phyloP scores from a whole-genome alignment of 2,329 filamentous ascomycete species.

The Cryoendolithus antarcticus region DNA sequence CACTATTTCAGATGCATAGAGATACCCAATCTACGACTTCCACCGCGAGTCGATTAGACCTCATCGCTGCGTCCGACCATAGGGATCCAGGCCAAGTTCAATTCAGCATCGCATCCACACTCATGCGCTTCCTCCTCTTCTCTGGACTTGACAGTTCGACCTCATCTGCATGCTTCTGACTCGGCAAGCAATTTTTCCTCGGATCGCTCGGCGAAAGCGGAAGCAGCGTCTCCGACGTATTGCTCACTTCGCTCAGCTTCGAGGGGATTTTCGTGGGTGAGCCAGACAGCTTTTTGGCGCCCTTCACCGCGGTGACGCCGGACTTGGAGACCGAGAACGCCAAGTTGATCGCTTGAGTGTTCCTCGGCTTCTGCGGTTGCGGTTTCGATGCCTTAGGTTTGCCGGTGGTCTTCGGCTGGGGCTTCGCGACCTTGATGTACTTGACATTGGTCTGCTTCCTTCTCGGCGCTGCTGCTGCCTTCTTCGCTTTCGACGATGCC shows the following conservation, averaged over 20 bases:
- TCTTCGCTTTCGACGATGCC: slow-evolving; percentile 8
- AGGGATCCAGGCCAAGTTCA: no score
- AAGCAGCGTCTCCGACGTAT: slow-evolving; percentile 13
- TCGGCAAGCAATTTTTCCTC: slow-evolving; percentile 13
- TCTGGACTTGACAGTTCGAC: no score
- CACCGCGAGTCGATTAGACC: no score
- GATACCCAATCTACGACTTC: no score
- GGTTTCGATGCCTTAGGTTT: slow-evolving; percentile 4
- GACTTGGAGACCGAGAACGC: slow-evolving; percentile 15
- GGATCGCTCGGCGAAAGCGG: slow-evolving; percentile 12
- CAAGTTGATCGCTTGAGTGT: slow-evolving; percentile 8
- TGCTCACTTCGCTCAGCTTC: slow-evolving; percentile 18
- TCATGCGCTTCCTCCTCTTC: no score
- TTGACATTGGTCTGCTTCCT: slow-evolving; percentile 15
- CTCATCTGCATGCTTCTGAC: no score
- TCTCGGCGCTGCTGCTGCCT: slow-evolving; percentile 2
- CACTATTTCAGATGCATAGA: no score
- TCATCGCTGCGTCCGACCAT: no score
- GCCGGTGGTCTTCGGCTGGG: slow-evolving; percentile 6
- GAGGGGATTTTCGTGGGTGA: slow-evolving; percentile 12
- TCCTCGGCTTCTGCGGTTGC: slow-evolving; percentile 4
- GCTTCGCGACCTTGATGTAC: slow-evolving; percentile 11
- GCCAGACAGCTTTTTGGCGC: slow-evolving; percentile 7
- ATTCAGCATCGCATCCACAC: no score
- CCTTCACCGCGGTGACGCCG: slow-evolving; percentile 10